Base-by-base conservation (phyloP, 1,284 basidiomycete species). In the Boletus mariae region DNA sequence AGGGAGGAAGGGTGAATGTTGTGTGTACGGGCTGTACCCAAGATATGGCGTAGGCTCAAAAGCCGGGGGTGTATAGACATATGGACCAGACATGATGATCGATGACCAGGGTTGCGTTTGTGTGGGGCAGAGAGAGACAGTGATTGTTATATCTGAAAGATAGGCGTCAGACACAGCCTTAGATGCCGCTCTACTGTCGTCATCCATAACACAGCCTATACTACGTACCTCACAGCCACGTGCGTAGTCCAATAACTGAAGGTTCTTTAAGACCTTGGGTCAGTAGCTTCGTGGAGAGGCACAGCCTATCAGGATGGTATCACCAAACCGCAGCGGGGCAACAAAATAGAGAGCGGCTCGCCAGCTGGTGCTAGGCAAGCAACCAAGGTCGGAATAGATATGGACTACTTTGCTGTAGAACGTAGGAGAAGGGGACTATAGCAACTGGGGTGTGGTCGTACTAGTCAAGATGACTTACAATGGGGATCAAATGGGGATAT, bases 1-100 rank as follows among this genome's bases (percentile, higher is more conserved):
- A 1, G 76, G 74, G 40, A 77, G 70, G 58, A 75, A 78, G 1
- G 77, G 77, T 1, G 74, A 71, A 15, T 67, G 69, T 31, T 65
- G 57, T n/a, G 59, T 58, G 50, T 67, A 68, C 0, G 61, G 0
- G n/a, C 67, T 57, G 23, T 65, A 65, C 23, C 63, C 59, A 54
- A 68, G 65, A 51, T 54, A 61, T 0, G 69, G 67, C 12, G 72
- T 63, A 31, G 64, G 62, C 50, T 71, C 59, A 45, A 59, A 70
- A 23, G 67, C 29, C 9, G 52, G 37, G 43, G 73, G 73, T 1
- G 66, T 67, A 45, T 72, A 78, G 31, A 74, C 57, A 58, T 68
- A 78, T 52, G 76, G 74, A 13, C 47, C 63, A 31, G 73, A 69
- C 76, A 78, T 78, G 54, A 38, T 51, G 47, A 8, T 56, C 9